Evolutionary conservation across 2,329 filamentous ascomycete species (phyloP), one percentile per base, ranked within the genome.

Genomic region (Massarina eburnea): DNA sequence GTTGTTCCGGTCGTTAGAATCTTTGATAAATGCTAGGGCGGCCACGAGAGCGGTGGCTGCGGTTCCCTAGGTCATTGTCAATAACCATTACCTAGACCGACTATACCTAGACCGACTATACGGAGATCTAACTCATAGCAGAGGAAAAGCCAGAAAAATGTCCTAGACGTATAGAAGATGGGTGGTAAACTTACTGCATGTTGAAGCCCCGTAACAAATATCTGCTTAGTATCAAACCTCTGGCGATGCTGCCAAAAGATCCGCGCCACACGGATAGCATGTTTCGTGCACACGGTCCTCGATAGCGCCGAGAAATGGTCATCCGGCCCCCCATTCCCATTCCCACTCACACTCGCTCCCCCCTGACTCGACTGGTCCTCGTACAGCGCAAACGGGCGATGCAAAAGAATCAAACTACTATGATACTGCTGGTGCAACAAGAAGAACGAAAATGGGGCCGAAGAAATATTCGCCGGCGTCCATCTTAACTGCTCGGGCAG

Each of bases 161-260:
- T 5, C 9, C 8, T 18, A 18, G 19, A 18, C 15, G 32, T 4
- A 43, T 27, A 30, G 3, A 10, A 8, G 22, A 15, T 1, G 6
- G 30, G 15, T 14, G 29, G n/a, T 19, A 24, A 29, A 59, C 64
- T 46, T 57, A 68, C 65, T 21, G 76, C 74, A 61, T 82, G 79
- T 51, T 80, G 78, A 38, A 80, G 71, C 2, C 74, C 76, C 0
- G 75, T 75, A 20, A 78, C 67, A 19, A 76, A 76, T 17, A 80
- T 78, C 45, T 76, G 77, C 44, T 71, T 73, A 1, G 75, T 76
- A 42, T 78, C 73, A 41, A 80, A 80, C 3, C 75, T 70, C 57
- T 79, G 76, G 0, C 78, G 71, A 51, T 81, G 77, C 48, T 79
- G 77, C 76, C 76, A 79, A 55, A 80, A 80, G 46, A 81, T 79